Percentiles rank a stretch among this genome's conserved stretches.
Evolutionary conservation across 345 rosid species (phyloP).

Genomic region (Jatropha curcas): DNA sequence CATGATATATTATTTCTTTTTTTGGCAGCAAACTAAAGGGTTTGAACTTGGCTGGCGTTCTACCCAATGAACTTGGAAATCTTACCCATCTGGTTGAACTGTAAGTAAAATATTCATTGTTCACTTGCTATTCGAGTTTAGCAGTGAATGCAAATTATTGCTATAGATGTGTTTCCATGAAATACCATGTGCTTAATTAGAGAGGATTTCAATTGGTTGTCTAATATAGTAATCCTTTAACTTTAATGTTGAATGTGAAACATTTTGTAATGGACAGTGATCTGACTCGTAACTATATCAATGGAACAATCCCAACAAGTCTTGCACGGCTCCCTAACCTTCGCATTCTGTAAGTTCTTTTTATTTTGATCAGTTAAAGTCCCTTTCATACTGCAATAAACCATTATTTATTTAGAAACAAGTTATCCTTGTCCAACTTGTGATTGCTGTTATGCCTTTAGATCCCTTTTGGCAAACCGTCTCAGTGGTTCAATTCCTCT

Average conservation of each 20-base stretch:
- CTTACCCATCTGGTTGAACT: constrained; percentile 52
- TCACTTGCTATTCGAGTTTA: not conserved
- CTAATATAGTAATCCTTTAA: too few relatives aligned
- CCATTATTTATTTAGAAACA: constrained; percentile 6
- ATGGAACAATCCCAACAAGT: constrained; percentile 63
- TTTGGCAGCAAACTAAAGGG: constrained; percentile 52
- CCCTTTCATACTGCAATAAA: not conserved
- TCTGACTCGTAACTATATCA: constrained; percentile 65
- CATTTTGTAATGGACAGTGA: constrained; percentile 47
- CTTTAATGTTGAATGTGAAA: not conserved
- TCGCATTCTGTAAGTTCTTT: constrained; percentile 46
- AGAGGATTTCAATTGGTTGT: too few relatives aligned
- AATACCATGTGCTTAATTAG: too few relatives aligned
- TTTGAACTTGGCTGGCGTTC: constrained; percentile 52
- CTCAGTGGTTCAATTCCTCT: constrained; percentile 61
- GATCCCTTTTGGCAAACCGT: constrained; percentile 66
- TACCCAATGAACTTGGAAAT: constrained; percentile 68
- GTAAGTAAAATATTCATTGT: constrained; percentile 41
- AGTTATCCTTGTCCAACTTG: not conserved
- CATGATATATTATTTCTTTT: too few relatives aligned
- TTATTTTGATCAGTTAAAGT: not conserved
- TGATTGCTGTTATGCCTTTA: constrained; percentile 23
- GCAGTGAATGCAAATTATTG: too few relatives aligned
- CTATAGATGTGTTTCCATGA: too few relatives aligned
- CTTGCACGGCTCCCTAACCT: constrained; percentile 54